Percentiles rank a stretch among this genome's conserved stretches.
Evolutionary conservation across 2,329 filamentous ascomycete genomes (phyloP).

Genomic region (Aspergillus latus): DNA sequence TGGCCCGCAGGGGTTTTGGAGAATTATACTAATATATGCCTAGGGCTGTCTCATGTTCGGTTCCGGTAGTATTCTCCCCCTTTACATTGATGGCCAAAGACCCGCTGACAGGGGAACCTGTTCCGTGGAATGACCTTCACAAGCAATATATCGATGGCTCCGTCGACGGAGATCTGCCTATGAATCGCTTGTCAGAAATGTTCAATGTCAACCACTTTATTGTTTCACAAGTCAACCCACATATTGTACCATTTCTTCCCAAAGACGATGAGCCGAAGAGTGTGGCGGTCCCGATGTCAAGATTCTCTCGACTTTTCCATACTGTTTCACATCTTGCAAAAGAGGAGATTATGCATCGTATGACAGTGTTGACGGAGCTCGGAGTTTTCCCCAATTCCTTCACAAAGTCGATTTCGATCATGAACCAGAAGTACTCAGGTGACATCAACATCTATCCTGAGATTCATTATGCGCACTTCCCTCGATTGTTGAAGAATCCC

Average conservation of each 20-base stretch:
- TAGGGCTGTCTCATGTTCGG: constrained; percentile 85
- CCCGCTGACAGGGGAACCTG: constrained; percentile 71
- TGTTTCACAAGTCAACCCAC: constrained; percentile 93
- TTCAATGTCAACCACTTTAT: constrained; percentile 99
- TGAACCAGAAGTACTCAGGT: constrained; percentile 88
- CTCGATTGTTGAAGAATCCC: constrained; percentile 78
- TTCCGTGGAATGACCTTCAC: constrained; percentile 81
- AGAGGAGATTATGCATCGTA: constrained; percentile 74
- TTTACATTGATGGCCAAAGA: constrained; percentile 81
- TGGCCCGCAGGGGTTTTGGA: constrained; percentile 13
- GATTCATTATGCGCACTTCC: constrained; percentile 71
- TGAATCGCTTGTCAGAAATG: constrained; percentile 86
- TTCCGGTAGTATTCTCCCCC: constrained; percentile 80
- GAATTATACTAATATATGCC: constrained; percentile 16
- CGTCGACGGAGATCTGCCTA: constrained; percentile 90
- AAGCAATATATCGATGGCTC: constrained; percentile 92
- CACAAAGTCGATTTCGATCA: constrained; percentile 74
- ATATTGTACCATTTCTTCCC: constrained; percentile 81
- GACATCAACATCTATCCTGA: constrained; percentile 92
- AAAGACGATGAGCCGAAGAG: constrained; percentile 61
- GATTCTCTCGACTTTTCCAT: constrained; percentile 58
- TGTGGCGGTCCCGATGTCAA: constrained; percentile 32
- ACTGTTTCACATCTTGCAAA: constrained; percentile 71
- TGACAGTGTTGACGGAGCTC: constrained; percentile 77
- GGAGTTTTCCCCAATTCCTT: constrained; percentile 76